Evolutionary conservation across 2,329 filamentous ascomycete species (phyloP).

Genomic region (Alternaria arborescens): DNA sequence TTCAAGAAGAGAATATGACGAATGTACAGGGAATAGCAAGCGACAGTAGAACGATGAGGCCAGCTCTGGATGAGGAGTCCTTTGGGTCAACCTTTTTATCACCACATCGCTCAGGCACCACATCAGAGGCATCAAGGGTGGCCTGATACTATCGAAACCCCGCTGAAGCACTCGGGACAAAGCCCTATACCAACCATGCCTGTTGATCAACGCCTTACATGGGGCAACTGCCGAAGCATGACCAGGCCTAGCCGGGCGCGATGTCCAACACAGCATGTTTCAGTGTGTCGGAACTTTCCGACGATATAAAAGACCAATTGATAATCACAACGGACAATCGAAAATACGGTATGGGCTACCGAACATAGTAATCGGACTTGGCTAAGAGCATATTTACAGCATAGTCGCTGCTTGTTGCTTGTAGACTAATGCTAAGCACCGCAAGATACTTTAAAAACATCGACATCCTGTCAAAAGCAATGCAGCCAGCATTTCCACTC

Average conservation of each 20-base stretch:
- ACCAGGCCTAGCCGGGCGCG: not conserved
- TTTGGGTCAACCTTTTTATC: constrained; percentile 14
- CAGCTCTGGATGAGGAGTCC: constrained; percentile 12
- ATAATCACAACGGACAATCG: not conserved
- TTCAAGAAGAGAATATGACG: not conserved
- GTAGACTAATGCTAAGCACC: not conserved
- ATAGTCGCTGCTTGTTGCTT: not conserved
- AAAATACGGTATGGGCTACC: not conserved
- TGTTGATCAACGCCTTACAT: not conserved
- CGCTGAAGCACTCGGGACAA: constrained; percentile 18
- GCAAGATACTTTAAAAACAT: not conserved
- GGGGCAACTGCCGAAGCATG: constrained; percentile 9
- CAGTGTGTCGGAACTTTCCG: constrained; percentile 13
- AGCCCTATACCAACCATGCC: not conserved
- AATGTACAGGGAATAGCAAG: not conserved
- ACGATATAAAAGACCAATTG: not conserved
- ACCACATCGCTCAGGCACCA: constrained; percentile 6
- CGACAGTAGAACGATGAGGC: constrained; percentile 6
- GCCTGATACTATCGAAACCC: constrained; percentile 18
- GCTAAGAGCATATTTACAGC: not conserved
- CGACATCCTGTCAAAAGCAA: not conserved
- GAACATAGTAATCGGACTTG: not conserved
- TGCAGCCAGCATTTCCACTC: not conserved
- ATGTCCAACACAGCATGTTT: constrained; percentile 20
- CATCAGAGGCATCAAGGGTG: constrained; percentile 2